Evolutionary conservation across 148 eudicot species (phyloP).

Genomic region (Silene conica): DNA sequence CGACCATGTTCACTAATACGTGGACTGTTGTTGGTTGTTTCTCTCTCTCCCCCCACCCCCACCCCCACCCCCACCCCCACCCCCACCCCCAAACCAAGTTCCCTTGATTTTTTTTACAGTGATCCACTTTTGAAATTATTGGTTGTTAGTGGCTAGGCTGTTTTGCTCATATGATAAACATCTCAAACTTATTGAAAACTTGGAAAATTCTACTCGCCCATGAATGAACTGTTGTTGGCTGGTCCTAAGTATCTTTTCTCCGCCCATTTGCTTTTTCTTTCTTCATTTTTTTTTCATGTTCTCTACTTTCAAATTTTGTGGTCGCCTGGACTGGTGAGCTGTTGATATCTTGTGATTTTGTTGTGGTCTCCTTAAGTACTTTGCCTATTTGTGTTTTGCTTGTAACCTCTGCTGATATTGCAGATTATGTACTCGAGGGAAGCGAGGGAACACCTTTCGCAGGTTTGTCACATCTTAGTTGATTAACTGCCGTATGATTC

Average conservation of each 20-base stretch:
- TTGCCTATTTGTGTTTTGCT: neutral
- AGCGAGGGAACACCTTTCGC: conserved; percentile 98
- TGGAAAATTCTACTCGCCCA: neutral
- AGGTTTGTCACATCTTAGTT: conserved; percentile 48
- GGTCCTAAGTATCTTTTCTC: neutral
- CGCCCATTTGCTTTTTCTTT: neutral
- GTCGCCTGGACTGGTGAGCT: neutral
- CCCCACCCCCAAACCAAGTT: too few species aligned
- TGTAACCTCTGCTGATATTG: conserved; percentile 3
- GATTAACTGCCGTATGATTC: neutral
- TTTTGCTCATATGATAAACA: neutral
- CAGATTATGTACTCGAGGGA: conserved; percentile 97
- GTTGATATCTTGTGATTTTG: neutral
- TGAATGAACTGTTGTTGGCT: neutral
- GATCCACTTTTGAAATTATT: too few species aligned
- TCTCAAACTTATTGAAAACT: neutral
- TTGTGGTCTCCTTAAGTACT: neutral
- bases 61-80: too few species aligned
- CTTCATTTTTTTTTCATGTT: neutral
- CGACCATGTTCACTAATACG: neutral
- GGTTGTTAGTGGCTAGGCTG: neutral
- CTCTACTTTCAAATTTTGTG: neutral
- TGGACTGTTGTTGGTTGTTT: neutral
- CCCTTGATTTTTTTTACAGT: too few species aligned
- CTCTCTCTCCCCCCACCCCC: neutral